Percentiles rank a stretch among this genome's conserved stretches.
Conservation (phyloP, 176 grass and related monocot genomes). For the Paspalum notatum region DNA sequence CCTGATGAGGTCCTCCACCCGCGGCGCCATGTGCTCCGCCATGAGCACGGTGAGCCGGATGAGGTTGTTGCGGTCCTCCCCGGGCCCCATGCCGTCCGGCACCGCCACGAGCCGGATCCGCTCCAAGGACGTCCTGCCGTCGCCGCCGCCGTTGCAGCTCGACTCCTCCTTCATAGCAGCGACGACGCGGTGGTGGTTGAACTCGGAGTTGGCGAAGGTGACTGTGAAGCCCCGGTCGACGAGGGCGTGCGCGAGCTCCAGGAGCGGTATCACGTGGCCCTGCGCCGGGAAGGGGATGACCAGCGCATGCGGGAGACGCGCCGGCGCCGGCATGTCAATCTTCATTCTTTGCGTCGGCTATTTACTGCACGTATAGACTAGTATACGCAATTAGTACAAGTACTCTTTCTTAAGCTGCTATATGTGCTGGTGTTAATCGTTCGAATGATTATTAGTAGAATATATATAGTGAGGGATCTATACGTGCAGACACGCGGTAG, state of each 20-base stretch:
- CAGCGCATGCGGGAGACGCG: conserved; percentile 26
- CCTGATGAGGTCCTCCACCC: conserved; percentile 43
- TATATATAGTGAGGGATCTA: not conserved
- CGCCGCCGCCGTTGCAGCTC: not conserved
- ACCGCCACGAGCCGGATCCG: conserved; percentile 47
- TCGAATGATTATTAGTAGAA: not conserved
- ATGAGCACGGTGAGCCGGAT: conserved; percentile 27
- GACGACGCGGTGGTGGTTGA: conserved; percentile 52
- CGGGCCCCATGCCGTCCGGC: conserved; percentile 57
- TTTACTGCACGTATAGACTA: not conserved
- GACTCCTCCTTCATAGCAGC: conserved; percentile 20
- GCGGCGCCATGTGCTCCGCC: conserved; percentile 34
- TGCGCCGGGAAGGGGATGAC: conserved; percentile 64
- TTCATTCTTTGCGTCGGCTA: not conserved
- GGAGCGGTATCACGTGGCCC: conserved; percentile 66
- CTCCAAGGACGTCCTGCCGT: not conserved
- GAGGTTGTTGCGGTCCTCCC: conserved; percentile 49
- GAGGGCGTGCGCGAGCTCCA: conserved; percentile 59
- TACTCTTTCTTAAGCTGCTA: not conserved
- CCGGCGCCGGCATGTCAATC: not conserved
- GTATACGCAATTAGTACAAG: not conserved
- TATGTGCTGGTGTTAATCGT: not conserved
- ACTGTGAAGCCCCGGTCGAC: conserved; percentile 49
- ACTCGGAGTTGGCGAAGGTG: conserved; percentile 70
- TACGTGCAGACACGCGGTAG: not conserved